Percentiles rank a stretch among this genome's conserved stretches.
phyloP scores from a whole-genome alignment of 2,329 filamentous ascomycete species.

The Apiospora aurea region DNA sequence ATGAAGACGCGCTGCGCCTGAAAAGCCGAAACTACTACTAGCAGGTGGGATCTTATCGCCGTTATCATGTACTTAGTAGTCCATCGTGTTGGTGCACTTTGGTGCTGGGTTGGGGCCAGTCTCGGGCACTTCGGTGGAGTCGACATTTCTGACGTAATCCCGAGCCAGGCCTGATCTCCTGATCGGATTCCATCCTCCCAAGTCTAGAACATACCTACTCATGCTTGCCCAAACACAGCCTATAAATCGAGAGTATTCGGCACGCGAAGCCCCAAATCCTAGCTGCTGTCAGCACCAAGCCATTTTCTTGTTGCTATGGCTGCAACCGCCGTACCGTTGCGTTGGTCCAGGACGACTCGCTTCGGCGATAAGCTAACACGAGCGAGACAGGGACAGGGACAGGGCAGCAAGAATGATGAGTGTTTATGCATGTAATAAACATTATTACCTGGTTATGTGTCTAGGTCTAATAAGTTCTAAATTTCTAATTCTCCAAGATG shows the following conservation, averaged over 20 bases:
- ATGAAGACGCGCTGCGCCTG: not conserved
- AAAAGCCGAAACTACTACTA: not conserved
- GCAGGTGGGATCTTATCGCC: not conserved
- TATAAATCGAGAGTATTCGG: not conserved
- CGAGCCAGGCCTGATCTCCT: not conserved
- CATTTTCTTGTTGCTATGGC: not conserved
- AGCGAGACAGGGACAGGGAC: not conserved
- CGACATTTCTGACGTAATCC: not conserved
- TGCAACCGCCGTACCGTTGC: not conserved
- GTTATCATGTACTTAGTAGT: not conserved
- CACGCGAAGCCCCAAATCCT: not conserved
- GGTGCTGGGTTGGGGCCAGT: not conserved
- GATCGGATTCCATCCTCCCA: not conserved
- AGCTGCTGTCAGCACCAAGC: not conserved
- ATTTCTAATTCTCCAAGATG: not conserved
- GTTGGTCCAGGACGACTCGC: not conserved
- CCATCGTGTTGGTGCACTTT: not conserved
- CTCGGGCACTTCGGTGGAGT: not conserved
- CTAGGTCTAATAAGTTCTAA: slow-evolving; percentile 14
- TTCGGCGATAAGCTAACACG: not conserved
- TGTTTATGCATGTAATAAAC: not conserved
- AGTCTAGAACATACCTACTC: not conserved
- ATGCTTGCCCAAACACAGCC: not conserved
- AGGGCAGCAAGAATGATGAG: not conserved
- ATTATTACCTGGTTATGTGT: not conserved